Evolutionary conservation across 78 protist genomes (phyloP), one percentile per base, ranked within the genome.

Genomic region (Planoprotostelium fungivorum): DNA sequence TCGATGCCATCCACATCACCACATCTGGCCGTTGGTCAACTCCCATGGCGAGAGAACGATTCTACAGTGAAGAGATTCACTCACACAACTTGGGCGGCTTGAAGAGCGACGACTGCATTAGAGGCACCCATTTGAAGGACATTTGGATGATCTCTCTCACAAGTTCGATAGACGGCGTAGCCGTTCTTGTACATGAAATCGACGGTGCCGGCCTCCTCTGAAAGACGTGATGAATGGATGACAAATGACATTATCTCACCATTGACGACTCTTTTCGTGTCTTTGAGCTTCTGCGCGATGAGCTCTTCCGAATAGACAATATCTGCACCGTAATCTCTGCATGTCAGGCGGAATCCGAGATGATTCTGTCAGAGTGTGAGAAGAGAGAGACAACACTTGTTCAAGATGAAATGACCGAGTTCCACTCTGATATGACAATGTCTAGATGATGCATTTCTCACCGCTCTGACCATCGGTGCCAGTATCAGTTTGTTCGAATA

Each of bases 111-210:
- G 0, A 10, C 91, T 34, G 90, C 35, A 36, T 89, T 37, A 0
- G 96, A 91, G 35, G 96, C 86, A 38, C 96, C 96, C 29, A 94
- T 63, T 84, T 94, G 96, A 28, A 91, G 37, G 5, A 94, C 96
- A 37, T 86, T 88, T 0, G 16, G 0, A 34, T 31, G 84, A 38
- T 93, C 95, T 36, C 25, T 37, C 28, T 84, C 89, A 35, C 89
- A 89, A 39, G 94, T 92, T 37, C 73, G 25, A 0, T 31, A 10
- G 35, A 35, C 84, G 29, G 88, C 83, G 1, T 36, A 34, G 63
- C 29, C 25, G 1, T 34, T 29, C 38, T 34, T 9, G 86, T 83
- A 35, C 37, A 89, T 83, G 29, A 9, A 36, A 36, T 84, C 89
- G 28, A 36, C 87, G 38, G 87, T 89, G 1, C 51, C 88, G 31